Evolutionary conservation across 179 eudicot species (phyloP), one percentile per base, ranked within the genome.

Genomic region (Patellifolia procumbens): DNA sequence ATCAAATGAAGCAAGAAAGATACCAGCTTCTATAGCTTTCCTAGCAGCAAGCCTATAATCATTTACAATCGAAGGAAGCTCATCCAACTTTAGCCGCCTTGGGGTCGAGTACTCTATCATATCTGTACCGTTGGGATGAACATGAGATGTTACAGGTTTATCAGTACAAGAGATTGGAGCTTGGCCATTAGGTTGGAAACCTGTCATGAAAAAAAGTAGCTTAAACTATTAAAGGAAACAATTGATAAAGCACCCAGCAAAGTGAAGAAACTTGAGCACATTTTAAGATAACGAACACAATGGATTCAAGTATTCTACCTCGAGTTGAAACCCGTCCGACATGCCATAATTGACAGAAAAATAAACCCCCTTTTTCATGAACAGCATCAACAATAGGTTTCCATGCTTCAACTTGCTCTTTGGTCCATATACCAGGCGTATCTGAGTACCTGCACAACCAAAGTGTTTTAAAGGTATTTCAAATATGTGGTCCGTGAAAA

Each of bases 361-460:
- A 80, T 31, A 78, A 5, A 13, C 64, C 86, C 1, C 88, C 88
- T 76, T 85, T 85, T 8, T 82, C 86, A 43, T 85, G 86, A 0
- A 85, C 88, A 64, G 86, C 88, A 56, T 85, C 82, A 39, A 83
- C 86, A 58, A 85, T 83, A 9, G 86, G 85, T 58, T 80, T 85
- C 88, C 88, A 85, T 16, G 86, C 88, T 65, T 80, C 84, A 16
- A 81, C 86, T 75, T 85, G 88, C 72, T 85, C 86, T 70, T 80
- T 70, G 5, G 84, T 83, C 86, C 86, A 85, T 80, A 85, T 83
- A 32, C 88, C 86, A n/a, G 88, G 88, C 0, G 84, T 78, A 34
- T 83, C 59, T 42, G 66, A 62, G 71, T 78, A 83, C 80, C 88
- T 85, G 22, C 48, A 81, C 22, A 53, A 24, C 24, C 1, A 42